Conservation (phyloP, 306 rosid genomes). For the Pyrus communis region DNA sequence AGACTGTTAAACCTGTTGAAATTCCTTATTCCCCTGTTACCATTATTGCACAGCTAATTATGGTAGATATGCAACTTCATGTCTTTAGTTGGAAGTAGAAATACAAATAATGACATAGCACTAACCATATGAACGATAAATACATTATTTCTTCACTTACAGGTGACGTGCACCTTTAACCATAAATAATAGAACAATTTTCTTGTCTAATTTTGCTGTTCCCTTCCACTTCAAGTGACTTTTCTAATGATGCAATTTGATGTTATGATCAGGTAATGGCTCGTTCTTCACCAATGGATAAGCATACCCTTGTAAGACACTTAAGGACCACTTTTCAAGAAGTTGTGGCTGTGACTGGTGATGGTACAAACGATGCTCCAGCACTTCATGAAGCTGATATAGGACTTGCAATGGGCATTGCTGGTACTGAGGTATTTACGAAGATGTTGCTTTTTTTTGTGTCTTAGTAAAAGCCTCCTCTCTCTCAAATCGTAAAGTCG, state of each 20-base stretch:
- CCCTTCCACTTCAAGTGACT: not conserved
- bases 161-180: not conserved
- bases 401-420: conserved; percentile 98
- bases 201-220: not conserved
- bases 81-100: not conserved
- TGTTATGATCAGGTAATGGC: conserved; percentile 77
- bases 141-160: not conserved
- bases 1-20: not conserved
- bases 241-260: conserved; percentile 6
- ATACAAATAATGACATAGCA: not conserved
- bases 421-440: conserved; percentile 86
- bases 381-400: conserved; percentile 99
- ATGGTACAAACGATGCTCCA: conserved; percentile 98
- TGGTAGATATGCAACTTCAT: not conserved
- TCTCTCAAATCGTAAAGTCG: not conserved
- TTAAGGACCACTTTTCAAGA: conserved; percentile 84
- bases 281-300: conserved; percentile 95
- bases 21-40: not conserved
- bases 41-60: not conserved
- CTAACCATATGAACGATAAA: not conserved
- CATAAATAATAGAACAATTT: not conserved
- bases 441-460: not conserved
- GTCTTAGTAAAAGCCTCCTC: not conserved
- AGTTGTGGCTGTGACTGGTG: conserved; percentile 96
- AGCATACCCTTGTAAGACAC: conserved; percentile 78